phyloP scores from a whole-genome alignment of 306 rosid species.

The Sophora flavescens region DNA sequence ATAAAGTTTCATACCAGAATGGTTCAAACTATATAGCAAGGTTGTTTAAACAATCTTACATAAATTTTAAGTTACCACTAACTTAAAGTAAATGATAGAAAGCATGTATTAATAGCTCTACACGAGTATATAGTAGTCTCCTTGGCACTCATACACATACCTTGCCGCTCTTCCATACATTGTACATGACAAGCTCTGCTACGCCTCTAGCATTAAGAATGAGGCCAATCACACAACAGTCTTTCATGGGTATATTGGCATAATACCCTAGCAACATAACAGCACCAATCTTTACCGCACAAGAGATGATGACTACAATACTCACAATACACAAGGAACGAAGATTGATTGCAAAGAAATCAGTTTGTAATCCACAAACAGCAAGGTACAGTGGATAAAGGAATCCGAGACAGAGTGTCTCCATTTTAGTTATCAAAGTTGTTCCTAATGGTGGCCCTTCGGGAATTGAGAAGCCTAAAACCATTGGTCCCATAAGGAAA shows the following conservation, averaged over 20 bases:
- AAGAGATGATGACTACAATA: constrained; percentile 38
- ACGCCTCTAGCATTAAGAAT: constrained; percentile 72
- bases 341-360: constrained; percentile 47
- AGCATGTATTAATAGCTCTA: too few species aligned
- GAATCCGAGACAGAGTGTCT: constrained; percentile 44
- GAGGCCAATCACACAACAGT: constrained; percentile 63
- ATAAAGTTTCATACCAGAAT: too few species aligned
- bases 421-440: constrained; percentile 53
- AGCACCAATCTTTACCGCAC: constrained; percentile 55
- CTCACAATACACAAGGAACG: constrained; percentile 41
- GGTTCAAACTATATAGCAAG: too few species aligned
- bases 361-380: constrained; percentile 60
- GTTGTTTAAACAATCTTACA: too few species aligned
- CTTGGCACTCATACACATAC: constrained; percentile 21
- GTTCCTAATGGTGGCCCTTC: constrained; percentile 77
- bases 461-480: constrained; percentile 65
- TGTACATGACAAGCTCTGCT: constrained; percentile 58
- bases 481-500: constrained; percentile 60
- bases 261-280: constrained; percentile 61
- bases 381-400: constrained; percentile 72
- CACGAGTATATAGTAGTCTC: too few species aligned
- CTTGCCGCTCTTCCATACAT: constrained; percentile 54
- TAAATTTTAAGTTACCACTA: too few species aligned
- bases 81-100: too few species aligned
- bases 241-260: constrained; percentile 41